phyloP scores from a whole-genome alignment of 495 filamentous ascomycete genomes.

The Cryomyces antarcticus region DNA sequence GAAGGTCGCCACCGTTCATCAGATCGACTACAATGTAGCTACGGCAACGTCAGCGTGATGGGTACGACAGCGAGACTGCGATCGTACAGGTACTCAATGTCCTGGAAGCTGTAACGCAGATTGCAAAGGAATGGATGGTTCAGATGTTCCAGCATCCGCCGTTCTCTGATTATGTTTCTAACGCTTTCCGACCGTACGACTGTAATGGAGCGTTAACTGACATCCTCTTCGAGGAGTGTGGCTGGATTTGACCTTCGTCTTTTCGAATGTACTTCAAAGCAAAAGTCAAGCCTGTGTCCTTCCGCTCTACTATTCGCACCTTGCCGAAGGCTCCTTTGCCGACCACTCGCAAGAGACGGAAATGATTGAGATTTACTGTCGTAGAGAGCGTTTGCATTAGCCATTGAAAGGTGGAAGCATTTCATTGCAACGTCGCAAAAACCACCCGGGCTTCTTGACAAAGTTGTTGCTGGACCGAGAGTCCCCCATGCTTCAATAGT shows the following conservation, averaged over 20 bases:
- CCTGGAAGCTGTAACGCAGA: conserved; percentile 95
- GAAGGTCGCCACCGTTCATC: conserved; percentile 93
- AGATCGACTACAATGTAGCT: conserved; percentile 96
- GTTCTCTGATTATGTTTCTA: conserved; percentile 90
- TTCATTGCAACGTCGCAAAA: too few relatives aligned
- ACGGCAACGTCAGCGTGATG: conserved; percentile 5
- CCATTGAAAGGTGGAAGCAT: background rate
- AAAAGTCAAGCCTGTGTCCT: conserved; percentile 84
- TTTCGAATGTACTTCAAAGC: conserved; percentile 96
- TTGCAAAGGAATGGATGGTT: conserved; percentile 98
- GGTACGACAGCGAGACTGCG: conserved; percentile 1
- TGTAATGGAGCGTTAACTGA: conserved; percentile 21
- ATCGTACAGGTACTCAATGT: conserved; percentile 92
- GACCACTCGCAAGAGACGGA: conserved; percentile 82
- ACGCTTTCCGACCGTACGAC: conserved; percentile 96
- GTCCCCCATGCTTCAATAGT: too few relatives aligned
- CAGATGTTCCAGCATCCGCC: conserved; percentile 91
- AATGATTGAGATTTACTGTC: conserved; percentile 90
- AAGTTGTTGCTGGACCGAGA: too few relatives aligned
- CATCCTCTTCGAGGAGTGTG: background rate
- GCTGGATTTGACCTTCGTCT: conserved; percentile 62
- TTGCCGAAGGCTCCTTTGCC: conserved; percentile 97
- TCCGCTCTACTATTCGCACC: conserved; percentile 92
- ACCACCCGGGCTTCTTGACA: too few relatives aligned
- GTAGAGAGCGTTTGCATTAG: background rate